Evolutionary conservation across 805 yeast genomes (phyloP).

Genomic region (Hanseniaspora jakobsenii): DNA sequence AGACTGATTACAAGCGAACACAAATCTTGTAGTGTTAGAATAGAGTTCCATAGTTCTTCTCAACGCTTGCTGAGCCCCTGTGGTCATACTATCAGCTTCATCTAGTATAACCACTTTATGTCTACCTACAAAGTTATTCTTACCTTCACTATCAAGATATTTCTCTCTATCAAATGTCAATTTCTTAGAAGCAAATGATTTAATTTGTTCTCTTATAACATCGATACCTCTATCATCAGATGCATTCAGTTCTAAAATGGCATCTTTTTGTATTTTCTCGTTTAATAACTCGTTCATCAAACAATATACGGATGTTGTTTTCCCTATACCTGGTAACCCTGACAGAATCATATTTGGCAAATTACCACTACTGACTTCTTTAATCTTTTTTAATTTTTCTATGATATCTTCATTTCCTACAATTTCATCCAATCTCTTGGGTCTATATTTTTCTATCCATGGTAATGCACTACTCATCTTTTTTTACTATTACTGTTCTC

Average conservation of each 20-base stretch:
- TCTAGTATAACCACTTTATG: slow-evolving; percentile 89
- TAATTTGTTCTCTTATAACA: slow-evolving; percentile 84
- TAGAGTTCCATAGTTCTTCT: slow-evolving; percentile 92
- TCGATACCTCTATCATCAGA: slow-evolving; percentile 97
- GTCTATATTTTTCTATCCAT: slow-evolving; percentile 95
- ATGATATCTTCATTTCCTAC: slow-evolving; percentile 91
- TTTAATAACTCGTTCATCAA: slow-evolving; percentile 77
- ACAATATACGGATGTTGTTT: slow-evolving; percentile 87
- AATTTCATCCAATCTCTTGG: slow-evolving; percentile 61
- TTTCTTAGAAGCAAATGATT: slow-evolving; percentile 91
- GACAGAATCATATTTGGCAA: slow-evolving; percentile 93
- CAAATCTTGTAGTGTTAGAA: slow-evolving; percentile 91
- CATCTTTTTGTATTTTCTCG: slow-evolving; percentile 49
- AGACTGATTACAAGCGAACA: slow-evolving; percentile 95
- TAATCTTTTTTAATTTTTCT: slow-evolving; percentile 57
- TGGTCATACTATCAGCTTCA: slow-evolving; percentile 94
- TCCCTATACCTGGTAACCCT: slow-evolving; percentile 96
- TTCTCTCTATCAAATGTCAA: slow-evolving; percentile 42
- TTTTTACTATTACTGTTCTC: neutral
- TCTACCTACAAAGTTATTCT: slow-evolving; percentile 75
- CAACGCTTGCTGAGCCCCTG: slow-evolving; percentile 91
- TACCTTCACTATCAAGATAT: too few species aligned
- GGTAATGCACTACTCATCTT: slow-evolving; percentile 21
- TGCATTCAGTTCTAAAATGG: slow-evolving; percentile 86
- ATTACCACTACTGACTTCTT: slow-evolving; percentile 86